Evolutionary conservation across 768 basidiomycete genomes (phyloP).

Genomic region (Panus rudis): DNA sequence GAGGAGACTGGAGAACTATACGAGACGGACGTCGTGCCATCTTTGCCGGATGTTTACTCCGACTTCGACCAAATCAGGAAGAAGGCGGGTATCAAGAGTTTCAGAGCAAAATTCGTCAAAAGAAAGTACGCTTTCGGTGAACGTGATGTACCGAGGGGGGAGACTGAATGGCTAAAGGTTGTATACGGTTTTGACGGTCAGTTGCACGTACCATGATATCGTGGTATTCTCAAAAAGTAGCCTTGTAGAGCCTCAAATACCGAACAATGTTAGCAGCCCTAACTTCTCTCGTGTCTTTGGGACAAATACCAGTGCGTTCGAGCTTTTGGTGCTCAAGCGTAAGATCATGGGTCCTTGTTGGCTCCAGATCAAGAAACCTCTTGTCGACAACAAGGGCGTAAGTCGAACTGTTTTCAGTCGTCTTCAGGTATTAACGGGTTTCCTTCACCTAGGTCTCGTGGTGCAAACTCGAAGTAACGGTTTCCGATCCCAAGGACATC

Average conservation of each 20-base stretch:
- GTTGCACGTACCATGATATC: conserved; percentile 15
- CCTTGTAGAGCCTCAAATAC: conserved; percentile 64
- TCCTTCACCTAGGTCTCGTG: conserved; percentile 68
- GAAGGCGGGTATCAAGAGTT: conserved; percentile 60
- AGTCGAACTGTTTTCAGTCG: conserved; percentile 19
- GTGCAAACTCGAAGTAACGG: conserved; percentile 90
- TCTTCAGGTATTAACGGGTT: background rate
- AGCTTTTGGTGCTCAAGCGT: conserved; percentile 86
- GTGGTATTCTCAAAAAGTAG: background rate
- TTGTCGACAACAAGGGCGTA: conserved; percentile 75
- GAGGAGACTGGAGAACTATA: conserved; percentile 52
- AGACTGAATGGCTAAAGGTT: conserved; percentile 88
- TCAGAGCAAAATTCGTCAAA: conserved; percentile 79
- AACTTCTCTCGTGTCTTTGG: conserved; percentile 88
- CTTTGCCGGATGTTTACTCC: conserved; percentile 60
- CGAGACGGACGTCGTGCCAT: conserved; percentile 73
- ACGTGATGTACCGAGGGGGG: conserved; percentile 68
- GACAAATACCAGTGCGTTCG: conserved; percentile 88
- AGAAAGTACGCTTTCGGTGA: conserved; percentile 92
- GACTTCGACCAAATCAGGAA: conserved; percentile 80
- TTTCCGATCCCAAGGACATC: conserved; percentile 81
- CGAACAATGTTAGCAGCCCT: conserved; percentile 64
- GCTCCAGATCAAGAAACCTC: conserved; percentile 76
- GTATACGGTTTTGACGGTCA: conserved; percentile 83
- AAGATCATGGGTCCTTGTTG: conserved; percentile 99